Evolutionary conservation across 2,329 filamentous ascomycete genomes (phyloP).

Genomic region (Calonectria fujianensis): DNA sequence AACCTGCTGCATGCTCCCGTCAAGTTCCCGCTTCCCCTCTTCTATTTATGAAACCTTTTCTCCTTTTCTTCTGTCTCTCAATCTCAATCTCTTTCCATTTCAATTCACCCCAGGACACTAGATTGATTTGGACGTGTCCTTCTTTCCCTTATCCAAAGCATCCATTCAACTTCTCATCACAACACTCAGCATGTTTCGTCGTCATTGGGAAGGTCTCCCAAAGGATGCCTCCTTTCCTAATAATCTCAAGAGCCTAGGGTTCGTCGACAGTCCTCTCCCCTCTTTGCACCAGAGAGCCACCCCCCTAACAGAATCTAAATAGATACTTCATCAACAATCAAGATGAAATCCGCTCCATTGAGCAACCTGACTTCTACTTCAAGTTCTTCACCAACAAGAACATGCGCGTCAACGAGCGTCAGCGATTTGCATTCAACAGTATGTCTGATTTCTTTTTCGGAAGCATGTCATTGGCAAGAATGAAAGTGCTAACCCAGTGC

Average conservation of each 20-base stretch:
- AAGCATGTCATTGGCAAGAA: fast-evolving
- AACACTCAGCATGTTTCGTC: slow-evolving; percentile 79
- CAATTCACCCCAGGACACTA: neutral
- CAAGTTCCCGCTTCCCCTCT: neutral
- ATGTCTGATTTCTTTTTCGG: slow-evolving; percentile 57
- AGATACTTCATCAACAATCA: slow-evolving; percentile 87
- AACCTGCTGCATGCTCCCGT: slow-evolving; percentile 26
- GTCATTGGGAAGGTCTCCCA: slow-evolving; percentile 81
- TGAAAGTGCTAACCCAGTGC: neutral
- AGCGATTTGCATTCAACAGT: slow-evolving; percentile 85
- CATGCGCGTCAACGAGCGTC: slow-evolving; percentile 84
- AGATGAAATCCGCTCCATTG: slow-evolving; percentile 83
- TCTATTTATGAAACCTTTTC: slow-evolving; percentile 5
- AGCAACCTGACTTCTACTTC: slow-evolving; percentile 81
- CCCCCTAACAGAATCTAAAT: neutral
- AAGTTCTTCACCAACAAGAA: slow-evolving; percentile 84
- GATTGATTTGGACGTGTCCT: neutral
- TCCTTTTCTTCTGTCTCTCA: neutral
- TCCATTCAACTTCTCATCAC: neutral
- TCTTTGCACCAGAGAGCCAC: neutral
- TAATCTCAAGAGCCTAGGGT: slow-evolving; percentile 84
- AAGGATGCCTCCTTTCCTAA: slow-evolving; percentile 79
- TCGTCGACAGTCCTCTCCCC: slow-evolving; percentile 19
- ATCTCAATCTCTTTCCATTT: neutral
- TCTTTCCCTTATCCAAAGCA: neutral